phyloP scores from a whole-genome alignment of 2,329 filamentous ascomycete species.

The Alternaria sp. region DNA sequence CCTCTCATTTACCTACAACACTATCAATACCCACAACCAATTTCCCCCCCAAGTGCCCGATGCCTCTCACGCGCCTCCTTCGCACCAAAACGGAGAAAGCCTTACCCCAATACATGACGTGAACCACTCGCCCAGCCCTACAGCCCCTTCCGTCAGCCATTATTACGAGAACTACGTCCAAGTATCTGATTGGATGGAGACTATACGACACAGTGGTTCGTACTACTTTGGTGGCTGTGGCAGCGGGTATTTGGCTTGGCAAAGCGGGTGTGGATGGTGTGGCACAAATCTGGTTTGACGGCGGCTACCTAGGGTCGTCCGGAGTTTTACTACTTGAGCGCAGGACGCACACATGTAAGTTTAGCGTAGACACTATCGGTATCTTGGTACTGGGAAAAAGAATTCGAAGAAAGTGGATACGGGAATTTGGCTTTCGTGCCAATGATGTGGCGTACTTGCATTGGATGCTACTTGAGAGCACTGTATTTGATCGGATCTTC shows the following conservation, averaged over 20 bases:
- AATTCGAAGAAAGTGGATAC: not conserved
- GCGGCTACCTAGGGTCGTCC: not conserved
- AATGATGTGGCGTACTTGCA: not conserved
- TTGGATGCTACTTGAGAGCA: no score
- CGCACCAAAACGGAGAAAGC: not conserved
- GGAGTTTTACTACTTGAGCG: not conserved
- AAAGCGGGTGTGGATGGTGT: not conserved
- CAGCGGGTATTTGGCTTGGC: slow-evolving; percentile 29
- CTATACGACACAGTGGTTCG: not conserved
- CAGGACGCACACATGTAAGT: not conserved
- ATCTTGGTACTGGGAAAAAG: not conserved
- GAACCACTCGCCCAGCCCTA: not conserved
- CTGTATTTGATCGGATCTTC: no score
- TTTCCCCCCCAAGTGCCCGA: not conserved
- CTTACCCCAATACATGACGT: not conserved
- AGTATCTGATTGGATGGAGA: not conserved
- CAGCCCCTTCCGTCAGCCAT: not conserved
- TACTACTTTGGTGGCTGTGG: slow-evolving; percentile 16
- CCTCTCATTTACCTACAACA: not conserved
- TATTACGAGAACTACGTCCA: not conserved
- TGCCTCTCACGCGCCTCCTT: not conserved
- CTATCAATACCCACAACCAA: not conserved
- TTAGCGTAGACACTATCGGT: not conserved
- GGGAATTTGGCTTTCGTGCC: not conserved
- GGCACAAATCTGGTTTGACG: not conserved